Conservation (phyloP, 108 stramenopile species). For the Schizochytrium sp. region DNA sequence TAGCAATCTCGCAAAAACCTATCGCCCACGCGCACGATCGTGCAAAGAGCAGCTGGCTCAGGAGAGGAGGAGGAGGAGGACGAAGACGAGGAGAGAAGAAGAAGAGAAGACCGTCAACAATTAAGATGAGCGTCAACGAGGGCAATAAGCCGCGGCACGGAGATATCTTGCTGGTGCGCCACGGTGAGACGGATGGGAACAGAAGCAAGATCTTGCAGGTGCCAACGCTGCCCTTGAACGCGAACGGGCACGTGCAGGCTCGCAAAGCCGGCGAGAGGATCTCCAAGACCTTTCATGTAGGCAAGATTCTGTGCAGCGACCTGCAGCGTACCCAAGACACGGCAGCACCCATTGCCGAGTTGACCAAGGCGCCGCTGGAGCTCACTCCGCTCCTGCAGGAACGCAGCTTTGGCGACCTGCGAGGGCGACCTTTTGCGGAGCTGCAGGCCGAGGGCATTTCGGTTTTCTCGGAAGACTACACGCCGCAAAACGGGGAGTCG, state of each 20-base stretch:
- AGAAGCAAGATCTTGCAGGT: not conserved
- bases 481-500: not conserved
- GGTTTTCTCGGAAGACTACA: not conserved
- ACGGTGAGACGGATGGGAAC: not conserved
- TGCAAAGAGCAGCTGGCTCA: too few relatives aligned
- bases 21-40: too few relatives aligned
- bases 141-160: not conserved
- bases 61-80: too few relatives aligned
- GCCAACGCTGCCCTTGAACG: not conserved
- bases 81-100: too few relatives aligned
- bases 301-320: conserved; percentile 13
- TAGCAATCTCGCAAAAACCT: too few relatives aligned
- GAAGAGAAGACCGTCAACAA: too few relatives aligned
- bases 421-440: not conserved
- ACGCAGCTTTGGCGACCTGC: not conserved
- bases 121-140: too few relatives aligned
- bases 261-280: not conserved
- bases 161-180: not conserved
- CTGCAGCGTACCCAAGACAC: conserved; percentile 14
- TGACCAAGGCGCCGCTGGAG: not conserved
- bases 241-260: not conserved
- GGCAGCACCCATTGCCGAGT: not conserved
- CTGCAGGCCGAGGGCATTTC: not conserved
- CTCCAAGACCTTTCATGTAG: not conserved
- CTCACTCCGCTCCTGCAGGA: conserved; percentile 1